Evolutionary conservation across 2,329 filamentous ascomycete species (phyloP).

Genomic region (Thielaviopsis ethacetica): DNA sequence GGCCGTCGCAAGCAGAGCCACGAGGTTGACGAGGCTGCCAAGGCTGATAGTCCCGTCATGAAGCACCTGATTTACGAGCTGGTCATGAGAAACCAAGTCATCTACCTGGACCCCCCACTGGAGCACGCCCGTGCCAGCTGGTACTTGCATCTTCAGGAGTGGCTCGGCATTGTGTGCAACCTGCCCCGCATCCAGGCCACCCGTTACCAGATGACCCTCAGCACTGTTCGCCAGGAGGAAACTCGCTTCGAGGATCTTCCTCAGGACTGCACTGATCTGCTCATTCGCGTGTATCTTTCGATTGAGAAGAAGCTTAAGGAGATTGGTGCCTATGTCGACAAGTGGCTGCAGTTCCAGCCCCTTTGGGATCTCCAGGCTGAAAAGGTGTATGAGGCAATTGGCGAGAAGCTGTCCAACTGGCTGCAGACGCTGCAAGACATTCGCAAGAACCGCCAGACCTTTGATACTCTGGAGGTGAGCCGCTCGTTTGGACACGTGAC

Average conservation of each 20-base stretch:
- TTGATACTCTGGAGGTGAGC: slow-evolving; percentile 91
- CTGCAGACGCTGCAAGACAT: slow-evolving; percentile 94
- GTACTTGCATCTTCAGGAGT: slow-evolving; percentile 82
- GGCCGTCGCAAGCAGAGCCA: slow-evolving; percentile 34
- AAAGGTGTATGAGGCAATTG: slow-evolving; percentile 81
- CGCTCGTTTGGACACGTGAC: slow-evolving; percentile 85
- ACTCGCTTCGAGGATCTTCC: slow-evolving; percentile 72
- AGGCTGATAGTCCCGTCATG: slow-evolving; percentile 45
- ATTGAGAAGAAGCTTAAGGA: slow-evolving; percentile 70
- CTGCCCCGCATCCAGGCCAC: slow-evolving; percentile 88
- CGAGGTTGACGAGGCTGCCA: slow-evolving; percentile 26
- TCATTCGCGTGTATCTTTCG: slow-evolving; percentile 65
- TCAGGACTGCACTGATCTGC: slow-evolving; percentile 60
- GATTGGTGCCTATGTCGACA: slow-evolving; percentile 77
- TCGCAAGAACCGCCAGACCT: slow-evolving; percentile 84
- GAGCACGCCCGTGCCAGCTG: slow-evolving; percentile 86
- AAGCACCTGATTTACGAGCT: slow-evolving; percentile 73
- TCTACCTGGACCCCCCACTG: slow-evolving; percentile 86
- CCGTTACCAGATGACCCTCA: slow-evolving; percentile 77
- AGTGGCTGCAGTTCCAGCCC: slow-evolving; percentile 97
- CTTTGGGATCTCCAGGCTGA: slow-evolving; percentile 95
- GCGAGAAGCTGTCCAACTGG: slow-evolving; percentile 85
- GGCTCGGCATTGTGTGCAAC: slow-evolving; percentile 86
- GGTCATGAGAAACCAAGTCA: slow-evolving; percentile 94
- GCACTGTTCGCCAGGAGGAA: slow-evolving; percentile 47